Evolutionary conservation across 2,329 filamentous ascomycete genomes (phyloP), one percentile per base, ranked within the genome.

Genomic region (Rutstroemia sp.): DNA sequence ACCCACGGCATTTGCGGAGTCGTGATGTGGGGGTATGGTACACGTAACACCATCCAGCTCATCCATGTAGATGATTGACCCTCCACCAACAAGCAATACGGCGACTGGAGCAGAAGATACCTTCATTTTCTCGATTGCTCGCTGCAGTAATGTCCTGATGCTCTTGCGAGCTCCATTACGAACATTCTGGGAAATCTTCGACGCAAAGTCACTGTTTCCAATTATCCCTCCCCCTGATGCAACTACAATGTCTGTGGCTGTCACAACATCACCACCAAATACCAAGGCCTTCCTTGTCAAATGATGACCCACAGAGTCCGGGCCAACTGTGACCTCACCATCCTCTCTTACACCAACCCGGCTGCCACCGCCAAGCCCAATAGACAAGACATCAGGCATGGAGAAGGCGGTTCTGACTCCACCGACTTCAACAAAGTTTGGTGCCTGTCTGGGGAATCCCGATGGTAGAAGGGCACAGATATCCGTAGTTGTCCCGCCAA

Each of bases 401-500:
- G 77, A 73, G 58, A 81, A 83, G 10, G 80, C 80, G 41, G 79
- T 81, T 5, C 79, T 71, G 0, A 83, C 79, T 1, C 79, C 79
- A 1, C 75, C 78, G 1, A 84, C 71, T 53, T 80, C 76, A 12
- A 78, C 77, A 47, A 79, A 83, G 0, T 77, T 77, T 0, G 79
- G 75, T 2, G 81, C 79, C 59, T 82, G 79, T n/a, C 80, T 74
- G 0, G 81, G 80, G 41, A 83, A 82, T 0, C 80, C 81, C 5
- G 77, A 81, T 0, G 78, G 74, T 0, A 81, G 71, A 1, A 83
- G 66, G 0, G 79, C 71, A 12, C 80, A 79, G 7, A 82, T 77
- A 64, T 83, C 80, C 2, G 79, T 79, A 0, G 80, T 83, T 0
- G 80, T 83, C 12, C 80, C 80, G 4, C 80, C 80, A 39, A 83